Conservation (phyloP, 768 basidiomycete genomes). For the Xerocomellus intermedius region DNA sequence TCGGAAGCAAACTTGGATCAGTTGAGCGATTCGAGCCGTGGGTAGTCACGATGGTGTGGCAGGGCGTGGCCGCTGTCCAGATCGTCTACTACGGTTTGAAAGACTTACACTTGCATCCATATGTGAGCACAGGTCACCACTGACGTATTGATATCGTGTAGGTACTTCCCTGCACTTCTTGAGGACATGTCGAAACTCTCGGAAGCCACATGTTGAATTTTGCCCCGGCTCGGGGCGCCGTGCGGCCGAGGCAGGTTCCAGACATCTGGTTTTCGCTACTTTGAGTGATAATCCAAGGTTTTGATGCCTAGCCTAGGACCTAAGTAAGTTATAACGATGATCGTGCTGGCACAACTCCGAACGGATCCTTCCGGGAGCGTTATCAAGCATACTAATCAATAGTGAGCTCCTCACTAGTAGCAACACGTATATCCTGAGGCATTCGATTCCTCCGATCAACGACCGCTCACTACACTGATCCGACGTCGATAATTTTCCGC, state of each 20-base stretch:
- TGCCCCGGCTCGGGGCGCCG: not conserved
- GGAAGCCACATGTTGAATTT: not conserved
- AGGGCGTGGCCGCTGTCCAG: not conserved
- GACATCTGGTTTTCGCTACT: not conserved
- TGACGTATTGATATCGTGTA: not conserved
- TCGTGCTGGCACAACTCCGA: no score
- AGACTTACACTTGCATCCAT: not conserved
- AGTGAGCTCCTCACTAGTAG: not conserved
- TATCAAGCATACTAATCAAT: no score
- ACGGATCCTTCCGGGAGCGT: conserved; percentile 1
- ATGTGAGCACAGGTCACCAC: not conserved
- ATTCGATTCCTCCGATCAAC: not conserved
- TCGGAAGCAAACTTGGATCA: not conserved
- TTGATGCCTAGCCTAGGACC: no score
- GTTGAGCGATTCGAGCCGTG: not conserved
- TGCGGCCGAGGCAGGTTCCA: not conserved
- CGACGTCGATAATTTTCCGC: not conserved
- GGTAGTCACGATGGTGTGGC: not conserved
- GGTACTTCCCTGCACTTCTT: no score
- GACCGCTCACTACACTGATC: not conserved
- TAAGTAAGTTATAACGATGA: no score
- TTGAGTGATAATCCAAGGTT: not conserved
- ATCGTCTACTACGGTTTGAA: not conserved
- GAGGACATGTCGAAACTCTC: not conserved
- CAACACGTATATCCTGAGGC: no score